Evolutionary conservation across 1,284 basidiomycete genomes (phyloP).

Genomic region (Cystobasidiaceae sp.): DNA sequence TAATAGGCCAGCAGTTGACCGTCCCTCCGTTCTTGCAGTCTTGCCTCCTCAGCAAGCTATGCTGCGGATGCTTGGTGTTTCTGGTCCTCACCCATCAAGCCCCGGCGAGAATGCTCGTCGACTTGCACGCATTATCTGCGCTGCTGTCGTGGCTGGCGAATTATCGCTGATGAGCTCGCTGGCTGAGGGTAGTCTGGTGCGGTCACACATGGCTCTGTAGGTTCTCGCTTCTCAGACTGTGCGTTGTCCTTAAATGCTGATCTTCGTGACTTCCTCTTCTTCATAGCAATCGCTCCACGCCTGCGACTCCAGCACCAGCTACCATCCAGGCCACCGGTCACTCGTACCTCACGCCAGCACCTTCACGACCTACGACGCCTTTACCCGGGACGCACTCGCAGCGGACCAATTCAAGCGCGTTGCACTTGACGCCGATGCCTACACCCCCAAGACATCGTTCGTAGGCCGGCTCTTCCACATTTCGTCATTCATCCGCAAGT

Average conservation of each 20-base stretch:
- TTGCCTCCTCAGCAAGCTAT: slow-evolving; percentile 82
- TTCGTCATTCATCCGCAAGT: too few species aligned
- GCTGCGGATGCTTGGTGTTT: slow-evolving; percentile 84
- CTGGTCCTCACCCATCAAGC: slow-evolving; percentile 71
- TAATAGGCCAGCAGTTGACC: background rate
- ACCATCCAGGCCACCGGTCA: slow-evolving; percentile 20
- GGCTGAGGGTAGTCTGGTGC: slow-evolving; percentile 67
- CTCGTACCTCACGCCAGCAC: slow-evolving; percentile 29
- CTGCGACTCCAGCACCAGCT: slow-evolving; percentile 31
- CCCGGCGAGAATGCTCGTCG: slow-evolving; percentile 82
- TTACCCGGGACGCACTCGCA: background rate
- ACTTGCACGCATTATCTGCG: slow-evolving; percentile 78
- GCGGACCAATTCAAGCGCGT: background rate
- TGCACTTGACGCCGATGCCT: slow-evolving; percentile 17
- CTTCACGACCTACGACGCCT: slow-evolving; percentile 24
- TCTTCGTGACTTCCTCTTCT: background rate
- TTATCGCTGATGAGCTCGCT: slow-evolving; percentile 76
- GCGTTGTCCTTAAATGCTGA: background rate
- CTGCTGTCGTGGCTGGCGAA: slow-evolving; percentile 92
- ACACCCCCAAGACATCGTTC: too few species aligned
- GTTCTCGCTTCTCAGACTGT: background rate
- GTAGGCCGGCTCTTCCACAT: too few species aligned
- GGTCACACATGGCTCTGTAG: slow-evolving; percentile 30
- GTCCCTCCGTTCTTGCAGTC: slow-evolving; percentile 47
- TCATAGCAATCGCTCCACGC: slow-evolving; percentile 25